A percentile compares a stretch with the other conserved stretches of the same genome.
phyloP scores from a whole-genome alignment of 768 basidiomycete genomes.

The Amanita rimosa region DNA sequence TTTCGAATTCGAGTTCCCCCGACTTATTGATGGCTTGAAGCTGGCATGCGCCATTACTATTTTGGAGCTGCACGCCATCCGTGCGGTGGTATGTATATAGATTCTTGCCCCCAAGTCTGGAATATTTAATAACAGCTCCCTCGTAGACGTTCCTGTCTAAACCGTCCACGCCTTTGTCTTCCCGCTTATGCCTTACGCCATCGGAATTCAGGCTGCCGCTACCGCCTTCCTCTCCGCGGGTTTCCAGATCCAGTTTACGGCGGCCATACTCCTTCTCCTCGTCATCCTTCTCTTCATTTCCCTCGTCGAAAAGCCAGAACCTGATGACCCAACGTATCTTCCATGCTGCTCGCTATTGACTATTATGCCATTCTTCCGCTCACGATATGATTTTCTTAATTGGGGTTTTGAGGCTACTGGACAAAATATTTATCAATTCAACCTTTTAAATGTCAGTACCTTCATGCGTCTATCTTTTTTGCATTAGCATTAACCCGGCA shows the following conservation, averaged over 20 bases:
- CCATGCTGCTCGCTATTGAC: constrained; percentile 48
- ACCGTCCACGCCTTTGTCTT: constrained; percentile 15
- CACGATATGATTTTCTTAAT: constrained; percentile 61
- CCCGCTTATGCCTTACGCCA: constrained; percentile 34
- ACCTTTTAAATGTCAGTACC: constrained; percentile 47
- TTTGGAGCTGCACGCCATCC: not conserved
- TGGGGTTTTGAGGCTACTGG: constrained; percentile 62
- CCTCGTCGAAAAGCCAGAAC: constrained; percentile 34
- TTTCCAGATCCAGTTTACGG: constrained; percentile 34
- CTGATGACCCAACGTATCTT: constrained; percentile 42
- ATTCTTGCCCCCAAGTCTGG: not conserved
- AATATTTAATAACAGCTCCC: constrained; percentile 2
- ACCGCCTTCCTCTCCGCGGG: constrained; percentile 40
- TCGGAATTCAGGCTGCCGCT: constrained; percentile 37
- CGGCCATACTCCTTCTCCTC: constrained; percentile 36
- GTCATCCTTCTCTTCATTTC: constrained; percentile 30
- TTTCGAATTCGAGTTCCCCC: not conserved
- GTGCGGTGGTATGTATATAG: not conserved
- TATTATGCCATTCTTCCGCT: constrained; percentile 57
- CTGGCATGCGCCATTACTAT: not conserved
- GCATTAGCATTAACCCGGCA: constrained; percentile 1
- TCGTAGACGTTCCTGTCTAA: not conserved
- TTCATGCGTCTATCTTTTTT: not conserved
- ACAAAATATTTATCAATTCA: constrained; percentile 57
- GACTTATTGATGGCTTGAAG: not conserved